Base-by-base conservation (phyloP, 2,329 filamentous ascomycete species). In the Sphaerulina vaccinii region DNA sequence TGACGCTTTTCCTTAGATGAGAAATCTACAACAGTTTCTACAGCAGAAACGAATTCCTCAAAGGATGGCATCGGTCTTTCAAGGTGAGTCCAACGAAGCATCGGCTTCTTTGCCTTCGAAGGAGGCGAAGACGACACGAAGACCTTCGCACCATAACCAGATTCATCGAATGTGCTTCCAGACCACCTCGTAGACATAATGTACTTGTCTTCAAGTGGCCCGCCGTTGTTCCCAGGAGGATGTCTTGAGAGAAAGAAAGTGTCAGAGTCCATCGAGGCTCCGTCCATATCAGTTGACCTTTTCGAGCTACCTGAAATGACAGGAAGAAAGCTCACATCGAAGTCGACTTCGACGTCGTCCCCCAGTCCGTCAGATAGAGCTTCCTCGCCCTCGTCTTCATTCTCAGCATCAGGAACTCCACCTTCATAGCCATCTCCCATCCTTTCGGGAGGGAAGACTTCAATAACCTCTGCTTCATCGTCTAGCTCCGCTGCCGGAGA, bases 1-100 rank as follows among this genome's bases (percentile, higher is more conserved):
- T 50, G 52, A 7, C 44, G 42, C 39, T 45, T 54, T 10, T 49
- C 38, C 24, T 43, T 39, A 15, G 32, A 13, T 6, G 43, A 13
- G 3, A 40, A 24, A 3, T 23, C 18, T 5, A 46, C 11, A 8
- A 19, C 27, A 21, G 24, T 35, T 37, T 43, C 40, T 9, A 45
- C 45, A 7, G 39, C 37, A 9, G 52, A 33, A 11, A 52, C 24
- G 24, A 57, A 57, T 35, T 57, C 55, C 16, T 52, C 55, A 13
- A 57, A 55, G 9, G 27, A 51, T 21, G 49, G 43, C 39, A 55
- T 41, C n/a, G 37, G 15, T 33, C 52, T 39, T 27, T 57, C 43
- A 13, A 57, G 18, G 23, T 57, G 55, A 4, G 32, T 37, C 55
- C 55, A 57, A 33, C 33, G 47, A 24, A 51, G 35, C 22, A 45